A percentile compares a stretch with the other conserved stretches of the same genome.
Evolutionary conservation across 805 yeast species (phyloP).

Genomic region (Ogataea corticis): DNA sequence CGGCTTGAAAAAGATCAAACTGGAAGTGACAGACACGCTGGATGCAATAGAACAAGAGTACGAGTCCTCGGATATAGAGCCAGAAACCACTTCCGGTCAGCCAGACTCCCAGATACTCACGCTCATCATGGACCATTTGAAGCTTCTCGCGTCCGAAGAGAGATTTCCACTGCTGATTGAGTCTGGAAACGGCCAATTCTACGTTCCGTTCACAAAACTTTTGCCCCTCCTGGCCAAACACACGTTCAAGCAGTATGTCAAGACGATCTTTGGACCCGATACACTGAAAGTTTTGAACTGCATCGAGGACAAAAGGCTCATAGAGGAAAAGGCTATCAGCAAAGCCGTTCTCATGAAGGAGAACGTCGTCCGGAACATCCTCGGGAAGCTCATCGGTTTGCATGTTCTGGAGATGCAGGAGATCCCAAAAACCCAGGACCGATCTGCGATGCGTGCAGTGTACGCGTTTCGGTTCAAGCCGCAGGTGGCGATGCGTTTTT

Average conservation of each 20-base stretch:
- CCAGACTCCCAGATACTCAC: conserved; percentile 24
- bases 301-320: conserved; percentile 64
- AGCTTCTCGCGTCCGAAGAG: conserved; percentile 55
- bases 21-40: conserved; percentile 32
- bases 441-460: conserved; percentile 87
- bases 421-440: conserved; percentile 86
- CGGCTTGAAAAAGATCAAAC: conserved; percentile 27
- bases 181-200: conserved; percentile 54
- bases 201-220: conserved; percentile 61
- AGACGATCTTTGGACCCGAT: conserved; percentile 62
- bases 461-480: conserved; percentile 68
- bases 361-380: conserved; percentile 68
- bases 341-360: conserved; percentile 77
- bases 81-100: conserved; percentile 15
- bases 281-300: conserved; percentile 78
- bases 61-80: conserved; percentile 32
- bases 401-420: conserved; percentile 88
- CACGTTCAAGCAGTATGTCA: conserved; percentile 57
- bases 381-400: conserved; percentile 63
- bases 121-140: conserved; percentile 56
- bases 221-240: conserved; percentile 46
- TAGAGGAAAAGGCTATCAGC: conserved; percentile 83
- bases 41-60: conserved; percentile 25
- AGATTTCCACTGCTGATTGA: conserved; percentile 61
- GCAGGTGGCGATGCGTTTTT: conserved; percentile 33